phyloP scores from a whole-genome alignment of 192 early-diverging fungal genomes.

The Anaeromyces robustus region DNA sequence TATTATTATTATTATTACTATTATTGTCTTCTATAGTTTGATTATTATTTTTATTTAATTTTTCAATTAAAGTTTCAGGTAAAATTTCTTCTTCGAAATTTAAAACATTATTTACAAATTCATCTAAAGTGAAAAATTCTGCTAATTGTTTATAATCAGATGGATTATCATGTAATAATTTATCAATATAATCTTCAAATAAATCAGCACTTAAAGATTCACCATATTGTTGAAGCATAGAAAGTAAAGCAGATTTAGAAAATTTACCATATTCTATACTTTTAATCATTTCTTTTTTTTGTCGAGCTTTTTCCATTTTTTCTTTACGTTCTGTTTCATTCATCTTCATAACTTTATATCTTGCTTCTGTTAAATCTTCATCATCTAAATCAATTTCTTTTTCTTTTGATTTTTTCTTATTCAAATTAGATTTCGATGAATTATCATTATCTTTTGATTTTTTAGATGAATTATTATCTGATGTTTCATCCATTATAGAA shows the following conservation, averaged over 20 bases:
- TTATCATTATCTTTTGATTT: neutral
- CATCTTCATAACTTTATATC: neutral
- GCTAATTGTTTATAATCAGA: slow-evolving; percentile 18
- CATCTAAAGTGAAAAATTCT: slow-evolving; percentile 14
- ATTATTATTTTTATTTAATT: neutral
- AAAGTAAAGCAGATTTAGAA: slow-evolving; percentile 15
- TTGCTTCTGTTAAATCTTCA: slow-evolving; percentile 2
- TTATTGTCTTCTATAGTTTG: neutral
- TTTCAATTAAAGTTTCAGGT: neutral
- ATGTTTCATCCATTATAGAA: no score
- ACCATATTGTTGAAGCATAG: slow-evolving; percentile 39
- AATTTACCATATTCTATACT: neutral
- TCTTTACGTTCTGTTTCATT: neutral
- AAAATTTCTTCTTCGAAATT: slow-evolving; percentile 8
- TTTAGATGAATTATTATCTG: neutral
- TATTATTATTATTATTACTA: neutral
- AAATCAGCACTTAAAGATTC: neutral
- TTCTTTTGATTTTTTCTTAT: neutral
- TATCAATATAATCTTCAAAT: slow-evolving; percentile 15
- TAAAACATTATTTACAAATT: slow-evolving; percentile 26
- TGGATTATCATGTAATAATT: slow-evolving; percentile 19
- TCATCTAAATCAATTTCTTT: neutral
- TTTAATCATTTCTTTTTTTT: neutral
- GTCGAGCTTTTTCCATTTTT: neutral
- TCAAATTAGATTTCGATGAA: no score